Percentiles rank a stretch among this genome's conserved stretches.
Evolutionary conservation across 805 yeast species (phyloP).

Genomic region (Wickerhamiella cacticola): DNA sequence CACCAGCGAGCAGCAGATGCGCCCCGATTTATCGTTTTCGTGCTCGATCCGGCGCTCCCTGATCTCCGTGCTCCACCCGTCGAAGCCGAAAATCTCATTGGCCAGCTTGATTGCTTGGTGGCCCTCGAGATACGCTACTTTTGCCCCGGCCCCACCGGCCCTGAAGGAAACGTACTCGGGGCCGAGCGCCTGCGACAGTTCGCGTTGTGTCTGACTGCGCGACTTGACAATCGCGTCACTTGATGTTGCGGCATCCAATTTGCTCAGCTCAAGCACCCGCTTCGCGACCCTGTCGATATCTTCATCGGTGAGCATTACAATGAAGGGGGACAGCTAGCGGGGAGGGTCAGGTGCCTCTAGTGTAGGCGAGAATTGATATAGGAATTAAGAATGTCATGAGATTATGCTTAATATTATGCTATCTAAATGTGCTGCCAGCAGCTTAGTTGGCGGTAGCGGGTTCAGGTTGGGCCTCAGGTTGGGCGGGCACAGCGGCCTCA

Average conservation of each 20-base stretch:
- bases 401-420: conserved; percentile 2
- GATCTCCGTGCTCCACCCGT: conserved; percentile 66
- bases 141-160: conserved; percentile 34
- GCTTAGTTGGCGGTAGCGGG: conserved; percentile 4
- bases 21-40: conserved; percentile 18
- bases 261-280: too few relatives aligned
- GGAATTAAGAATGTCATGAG: too few relatives aligned
- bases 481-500: not conserved
- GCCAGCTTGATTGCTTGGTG: conserved; percentile 62
- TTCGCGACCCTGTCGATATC: too few relatives aligned
- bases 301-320: too few relatives aligned
- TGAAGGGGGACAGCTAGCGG: too few relatives aligned
- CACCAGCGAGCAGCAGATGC: conserved; percentile 27
- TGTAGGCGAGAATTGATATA: too few relatives aligned
- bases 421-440: conserved; percentile 9
- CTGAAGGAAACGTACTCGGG: conserved; percentile 37
- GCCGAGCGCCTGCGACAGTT: conserved; percentile 25
- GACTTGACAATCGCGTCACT: not conserved
- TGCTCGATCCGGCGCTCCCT: conserved; percentile 46
- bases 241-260: too few relatives aligned
- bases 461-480: too few relatives aligned
- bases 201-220: conserved; percentile 12
- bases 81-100: conserved; percentile 64
- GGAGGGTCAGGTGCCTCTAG: too few relatives aligned
- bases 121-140: conserved; percentile 57